phyloP scores from a whole-genome alignment of 768 basidiomycete genomes.

The Leccinellum luteum region DNA sequence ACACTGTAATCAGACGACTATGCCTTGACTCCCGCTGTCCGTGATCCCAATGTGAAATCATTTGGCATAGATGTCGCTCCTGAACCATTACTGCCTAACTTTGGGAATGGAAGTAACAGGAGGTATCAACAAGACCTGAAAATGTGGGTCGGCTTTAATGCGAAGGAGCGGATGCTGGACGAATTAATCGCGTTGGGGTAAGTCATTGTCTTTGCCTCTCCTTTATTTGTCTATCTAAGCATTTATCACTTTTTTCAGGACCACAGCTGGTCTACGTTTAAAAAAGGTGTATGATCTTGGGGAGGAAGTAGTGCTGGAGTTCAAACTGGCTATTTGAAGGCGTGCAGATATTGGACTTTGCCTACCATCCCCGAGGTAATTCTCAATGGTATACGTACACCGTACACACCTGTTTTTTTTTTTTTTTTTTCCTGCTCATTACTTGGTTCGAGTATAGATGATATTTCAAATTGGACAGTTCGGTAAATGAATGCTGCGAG shows the following conservation, averaged over 20 bases:
- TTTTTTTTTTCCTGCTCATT: too few species aligned
- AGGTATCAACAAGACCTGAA: constrained; percentile 45
- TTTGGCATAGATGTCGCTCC: constrained; percentile 34
- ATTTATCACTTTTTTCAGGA: constrained; percentile 5
- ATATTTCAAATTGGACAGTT: too few species aligned
- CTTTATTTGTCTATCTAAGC: neutral
- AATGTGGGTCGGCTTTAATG: constrained; percentile 44
- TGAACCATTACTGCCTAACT: constrained; percentile 47
- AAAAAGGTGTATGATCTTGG: constrained; percentile 17
- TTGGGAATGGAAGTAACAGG: constrained; percentile 39
- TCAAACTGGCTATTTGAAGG: constrained; percentile 7
- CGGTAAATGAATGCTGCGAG: too few species aligned
- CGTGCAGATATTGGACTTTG: neutral
- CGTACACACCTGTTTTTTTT: too few species aligned
- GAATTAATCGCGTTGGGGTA: constrained; percentile 38
- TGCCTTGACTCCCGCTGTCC: constrained; percentile 11
- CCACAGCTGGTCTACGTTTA: constrained; percentile 17
- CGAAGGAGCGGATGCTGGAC: constrained; percentile 41
- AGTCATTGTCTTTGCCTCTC: neutral
- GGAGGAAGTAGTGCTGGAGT: neutral
- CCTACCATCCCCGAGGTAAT: too few species aligned
- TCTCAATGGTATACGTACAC: too few species aligned
- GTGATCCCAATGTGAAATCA: constrained; percentile 3
- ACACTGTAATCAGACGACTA: constrained; percentile 19
- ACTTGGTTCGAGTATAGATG: too few species aligned